A percentile compares a stretch with the other conserved stretches of the same genome.
phyloP scores from a whole-genome alignment of 1,284 basidiomycete species.

The Cystobasidium slooffiae region DNA sequence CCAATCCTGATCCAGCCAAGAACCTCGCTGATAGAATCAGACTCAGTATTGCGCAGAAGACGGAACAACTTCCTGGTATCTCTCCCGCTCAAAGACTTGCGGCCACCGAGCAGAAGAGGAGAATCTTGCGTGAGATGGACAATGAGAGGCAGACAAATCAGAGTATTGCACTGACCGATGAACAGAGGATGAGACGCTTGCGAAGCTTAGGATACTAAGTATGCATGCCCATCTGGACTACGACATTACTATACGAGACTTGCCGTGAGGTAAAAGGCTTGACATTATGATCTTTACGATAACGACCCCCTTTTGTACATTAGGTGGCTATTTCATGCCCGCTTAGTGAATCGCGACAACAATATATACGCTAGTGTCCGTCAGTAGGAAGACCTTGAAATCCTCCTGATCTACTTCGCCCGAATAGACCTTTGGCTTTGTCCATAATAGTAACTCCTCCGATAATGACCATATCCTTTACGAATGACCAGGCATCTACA shows the following conservation, averaged over 20 bases:
- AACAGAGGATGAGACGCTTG: constrained; percentile 21
- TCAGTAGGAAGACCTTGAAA: constrained; percentile 38
- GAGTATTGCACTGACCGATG: constrained; percentile 14
- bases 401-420: constrained; percentile 23
- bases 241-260: neutral
- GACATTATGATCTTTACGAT: no score
- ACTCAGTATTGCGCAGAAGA: constrained; percentile 34
- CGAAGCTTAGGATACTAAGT: constrained; percentile 27
- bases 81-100: constrained; percentile 15
- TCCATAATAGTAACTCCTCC: constrained; percentile 14
- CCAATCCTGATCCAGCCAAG: constrained; percentile 26
- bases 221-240: neutral
- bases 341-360: neutral
- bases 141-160: constrained; percentile 12
- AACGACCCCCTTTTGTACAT: neutral
- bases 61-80: constrained; percentile 27
- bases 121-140: constrained; percentile 40
- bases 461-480: constrained; percentile 37
- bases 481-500: constrained; percentile 30
- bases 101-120: constrained; percentile 42
- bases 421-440: constrained; percentile 6
- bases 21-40: constrained; percentile 39
- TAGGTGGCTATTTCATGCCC: neutral
- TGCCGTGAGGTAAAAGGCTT: no score
- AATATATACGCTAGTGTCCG: neutral